Conservation (phyloP, 179 eudicot genomes). For the Spinacia oleracea region DNA sequence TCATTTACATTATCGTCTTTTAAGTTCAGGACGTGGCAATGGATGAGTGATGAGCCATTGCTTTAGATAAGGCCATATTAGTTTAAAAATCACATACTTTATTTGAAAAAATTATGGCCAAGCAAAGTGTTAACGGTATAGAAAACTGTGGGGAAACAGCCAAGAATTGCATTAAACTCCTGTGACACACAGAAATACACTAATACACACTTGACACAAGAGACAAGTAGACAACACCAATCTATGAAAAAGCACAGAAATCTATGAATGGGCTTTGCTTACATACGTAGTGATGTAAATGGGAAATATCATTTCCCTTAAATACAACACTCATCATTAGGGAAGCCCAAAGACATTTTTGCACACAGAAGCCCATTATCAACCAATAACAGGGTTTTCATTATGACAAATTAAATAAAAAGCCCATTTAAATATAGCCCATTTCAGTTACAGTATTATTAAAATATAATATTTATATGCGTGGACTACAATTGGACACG, state of each 20-base stretch:
- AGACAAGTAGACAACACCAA: neutral
- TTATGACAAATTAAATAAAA: neutral
- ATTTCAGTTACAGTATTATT: too few relatives aligned
- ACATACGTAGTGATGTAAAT: neutral
- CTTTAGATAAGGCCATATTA: neutral
- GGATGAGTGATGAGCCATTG: neutral
- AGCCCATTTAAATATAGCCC: too few relatives aligned
- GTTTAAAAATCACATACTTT: too few relatives aligned
- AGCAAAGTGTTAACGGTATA: neutral
- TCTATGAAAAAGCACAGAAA: neutral
- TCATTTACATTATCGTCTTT: too few relatives aligned
- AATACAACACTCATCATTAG: neutral
- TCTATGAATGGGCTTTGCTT: neutral
- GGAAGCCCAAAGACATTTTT: neutral
- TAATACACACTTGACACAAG: too few relatives aligned
- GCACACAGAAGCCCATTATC: neutral
- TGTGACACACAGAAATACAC: too few relatives aligned
- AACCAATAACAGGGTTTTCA: neutral
- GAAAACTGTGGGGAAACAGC: neutral
- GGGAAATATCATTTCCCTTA: too few relatives aligned
- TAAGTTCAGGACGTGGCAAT: too few relatives aligned
- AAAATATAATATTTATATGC: too few relatives aligned
- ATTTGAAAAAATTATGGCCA: neutral
- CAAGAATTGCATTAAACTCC: neutral
- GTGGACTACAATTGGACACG: conserved; percentile 9